Conservation (phyloP, 495 filamentous ascomycete species). For the Pseudomonodictys pantanalensis region DNA sequence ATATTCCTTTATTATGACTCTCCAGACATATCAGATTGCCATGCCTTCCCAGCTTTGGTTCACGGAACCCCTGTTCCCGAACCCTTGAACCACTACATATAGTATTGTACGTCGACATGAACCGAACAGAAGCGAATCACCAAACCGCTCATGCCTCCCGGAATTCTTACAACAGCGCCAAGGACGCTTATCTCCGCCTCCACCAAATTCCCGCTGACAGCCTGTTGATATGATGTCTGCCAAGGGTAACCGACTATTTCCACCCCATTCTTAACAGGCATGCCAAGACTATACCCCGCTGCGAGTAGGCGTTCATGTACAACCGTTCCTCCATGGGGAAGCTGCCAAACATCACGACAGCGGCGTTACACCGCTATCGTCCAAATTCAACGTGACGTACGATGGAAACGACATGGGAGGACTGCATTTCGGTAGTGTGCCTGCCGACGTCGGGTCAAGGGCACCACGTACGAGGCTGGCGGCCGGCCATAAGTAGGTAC, state of each 20-base stretch:
- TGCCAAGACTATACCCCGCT: constrained; percentile 27
- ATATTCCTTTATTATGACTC: too few species aligned
- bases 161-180: constrained; percentile 8
- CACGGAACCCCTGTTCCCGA: too few species aligned
- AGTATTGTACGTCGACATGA: too few species aligned
- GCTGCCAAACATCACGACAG: constrained; percentile 23
- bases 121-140: too few species aligned
- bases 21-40: too few species aligned
- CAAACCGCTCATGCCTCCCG: too few species aligned
- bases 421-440: background rate
- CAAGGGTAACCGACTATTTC: constrained; percentile 13
- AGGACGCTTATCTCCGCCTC: constrained; percentile 13
- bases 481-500: too few species aligned
- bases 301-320: background rate
- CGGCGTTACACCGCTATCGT: background rate
- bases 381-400: background rate
- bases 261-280: background rate
- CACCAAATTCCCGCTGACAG: background rate
- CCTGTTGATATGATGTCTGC: constrained; percentile 9
- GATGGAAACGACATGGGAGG: too few species aligned
- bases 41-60: too few species aligned
- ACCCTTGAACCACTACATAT: too few species aligned
- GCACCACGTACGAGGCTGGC: background rate
- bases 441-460: background rate
- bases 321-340: constrained; percentile 21